Evolutionary conservation across 768 basidiomycete genomes (phyloP), one percentile per base, ranked within the genome.

Genomic region (Scleroderma citrinum): DNA sequence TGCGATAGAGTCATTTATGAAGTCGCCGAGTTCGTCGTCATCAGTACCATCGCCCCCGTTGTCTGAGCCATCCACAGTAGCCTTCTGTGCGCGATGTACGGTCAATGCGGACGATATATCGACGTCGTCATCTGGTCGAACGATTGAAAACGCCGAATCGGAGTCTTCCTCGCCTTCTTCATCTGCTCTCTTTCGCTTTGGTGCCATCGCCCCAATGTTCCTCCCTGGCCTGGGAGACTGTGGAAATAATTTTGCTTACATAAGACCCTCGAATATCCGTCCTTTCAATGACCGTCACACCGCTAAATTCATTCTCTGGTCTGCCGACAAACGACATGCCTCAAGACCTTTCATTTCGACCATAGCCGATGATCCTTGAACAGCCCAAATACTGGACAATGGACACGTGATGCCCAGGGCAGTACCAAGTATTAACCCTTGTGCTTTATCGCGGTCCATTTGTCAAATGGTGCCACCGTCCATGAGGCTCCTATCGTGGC

Each of bases 1-100:
- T 7, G 76, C 67, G 49, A 91, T 87, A 43, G 86, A 82, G 16
- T 77, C 70, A 37, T 79, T 75, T 35, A 93, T 81, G 47, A 91
- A 78, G 17, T 80, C 71, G 24, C 74, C 71, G 37, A 91, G 74
- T 2, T 77, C 81, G 6, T 82, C 78, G 40, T 81, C 81, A 52
- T 74, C 73, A 7, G 69, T 71, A 13, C 64, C 65, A 36, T 67
- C 61, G 2, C 56, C 55, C 10, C 51, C 52, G 24, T 44, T 17
- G 19, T 44, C 43, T 2, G 31, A 19, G 14, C 35, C 5, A 38
- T 20, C 34, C 46, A 32, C 26, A 30, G 44, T 38, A 38, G 23
- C 46, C 6, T 56, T 48, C 44, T 14, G 52, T 36, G 62, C 58
- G 49, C 66, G 72, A 53, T 77, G 78, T n/a, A 74, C 72, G 19